A percentile compares a stretch with the other conserved stretches of the same genome.
These are phyloP conservation scores for Rhodosporidiobolus odoratus DNA, from an alignment of 768 basidiomycete genomes.

Conservation along the genomic window DNA sequence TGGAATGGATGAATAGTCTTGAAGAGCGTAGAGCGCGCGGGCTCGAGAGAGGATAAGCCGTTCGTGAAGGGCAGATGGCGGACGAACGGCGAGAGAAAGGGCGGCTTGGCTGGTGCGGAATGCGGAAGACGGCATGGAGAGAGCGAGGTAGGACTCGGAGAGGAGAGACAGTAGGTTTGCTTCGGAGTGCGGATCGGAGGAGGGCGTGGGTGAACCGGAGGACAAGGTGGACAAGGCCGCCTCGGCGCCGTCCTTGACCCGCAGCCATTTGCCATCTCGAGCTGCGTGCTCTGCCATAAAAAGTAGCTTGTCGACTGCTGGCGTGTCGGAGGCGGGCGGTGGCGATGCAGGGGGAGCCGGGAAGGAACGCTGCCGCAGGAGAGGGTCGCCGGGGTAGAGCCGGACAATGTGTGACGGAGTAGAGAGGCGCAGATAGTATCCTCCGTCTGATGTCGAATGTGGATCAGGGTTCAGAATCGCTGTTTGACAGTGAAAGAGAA, in stretches of 20 bases:
- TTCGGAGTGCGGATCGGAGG: background rate
- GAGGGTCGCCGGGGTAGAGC: constrained; percentile 11
- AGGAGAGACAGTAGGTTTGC: background rate
- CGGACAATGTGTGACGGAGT: background rate
- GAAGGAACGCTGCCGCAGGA: background rate
- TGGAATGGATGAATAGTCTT: constrained; percentile 46
- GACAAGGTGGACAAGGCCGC: background rate
- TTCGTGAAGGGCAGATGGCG: background rate
- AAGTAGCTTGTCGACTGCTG: no score
- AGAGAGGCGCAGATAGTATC: no score
- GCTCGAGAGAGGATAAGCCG: constrained; percentile 8
- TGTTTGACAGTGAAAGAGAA: no score
- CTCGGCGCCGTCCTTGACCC: no score
- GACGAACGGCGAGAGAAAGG: background rate
- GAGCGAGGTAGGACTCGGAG: background rate
- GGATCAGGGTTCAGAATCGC: no score
- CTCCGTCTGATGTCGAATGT: no score
- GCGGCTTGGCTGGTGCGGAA: background rate
- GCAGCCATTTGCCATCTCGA: no score
- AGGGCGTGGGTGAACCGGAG: background rate
- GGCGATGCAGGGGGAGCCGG: background rate
- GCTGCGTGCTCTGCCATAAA: no score
- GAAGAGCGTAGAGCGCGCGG: constrained; percentile 56
- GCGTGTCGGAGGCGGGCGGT: no score
- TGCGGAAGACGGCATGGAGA: background rate